Conservation (phyloP, 495 filamentous ascomycete species). For the Hapsidospora chrysogenum region DNA sequence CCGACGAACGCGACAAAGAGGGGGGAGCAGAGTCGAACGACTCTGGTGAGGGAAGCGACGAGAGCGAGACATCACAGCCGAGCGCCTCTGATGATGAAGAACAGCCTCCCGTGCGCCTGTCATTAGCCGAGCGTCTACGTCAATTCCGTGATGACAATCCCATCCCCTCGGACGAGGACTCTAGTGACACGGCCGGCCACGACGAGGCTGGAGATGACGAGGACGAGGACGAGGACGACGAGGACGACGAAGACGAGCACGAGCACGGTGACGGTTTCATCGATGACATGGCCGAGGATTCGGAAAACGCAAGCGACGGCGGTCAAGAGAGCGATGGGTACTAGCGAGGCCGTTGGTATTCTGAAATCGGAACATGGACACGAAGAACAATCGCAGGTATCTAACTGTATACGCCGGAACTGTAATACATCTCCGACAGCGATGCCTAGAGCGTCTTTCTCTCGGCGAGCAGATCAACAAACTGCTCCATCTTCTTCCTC, state of each 20-base stretch:
- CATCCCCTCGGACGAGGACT: background rate
- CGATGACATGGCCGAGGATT: background rate
- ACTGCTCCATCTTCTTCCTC: conserved; percentile 11
- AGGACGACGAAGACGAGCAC: background rate
- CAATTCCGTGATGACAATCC: background rate
- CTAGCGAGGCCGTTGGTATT: background rate
- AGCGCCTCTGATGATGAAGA: background rate
- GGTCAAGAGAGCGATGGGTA: background rate
- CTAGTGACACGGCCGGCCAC: background rate
- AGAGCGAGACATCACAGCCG: too few relatives aligned
- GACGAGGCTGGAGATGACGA: background rate
- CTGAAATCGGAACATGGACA: background rate
- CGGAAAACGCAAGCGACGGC: background rate
- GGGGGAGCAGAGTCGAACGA: background rate
- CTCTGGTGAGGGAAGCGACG: background rate
- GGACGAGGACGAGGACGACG: background rate
- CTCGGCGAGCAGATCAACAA: conserved; percentile 9
- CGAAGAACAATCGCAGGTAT: too few relatives aligned
- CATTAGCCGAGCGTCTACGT: background rate
- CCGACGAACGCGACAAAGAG: background rate
- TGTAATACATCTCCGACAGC: too few relatives aligned
- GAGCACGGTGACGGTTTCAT: background rate
- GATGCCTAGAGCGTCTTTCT: conserved; percentile 8
- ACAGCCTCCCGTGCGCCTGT: background rate
- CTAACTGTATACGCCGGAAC: too few relatives aligned